A percentile compares a stretch with the other conserved stretches of the same genome.
Evolutionary conservation across 495 filamentous ascomycete genomes (phyloP).

Genomic region (Sabuloglossum arenarium): DNA sequence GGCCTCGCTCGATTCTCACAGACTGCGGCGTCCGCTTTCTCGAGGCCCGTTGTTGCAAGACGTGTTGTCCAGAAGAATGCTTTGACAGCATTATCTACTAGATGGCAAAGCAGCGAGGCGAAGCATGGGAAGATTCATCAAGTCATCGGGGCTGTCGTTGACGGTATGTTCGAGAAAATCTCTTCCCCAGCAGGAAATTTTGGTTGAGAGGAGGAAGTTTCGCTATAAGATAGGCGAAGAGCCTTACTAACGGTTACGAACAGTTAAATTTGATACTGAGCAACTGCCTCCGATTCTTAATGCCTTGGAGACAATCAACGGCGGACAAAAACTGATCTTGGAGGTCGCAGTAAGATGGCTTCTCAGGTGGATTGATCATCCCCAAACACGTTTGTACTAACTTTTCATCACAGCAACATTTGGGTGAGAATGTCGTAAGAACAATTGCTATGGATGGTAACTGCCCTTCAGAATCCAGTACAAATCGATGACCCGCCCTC

Average conservation of each 20-base stretch:
- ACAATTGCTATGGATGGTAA: conserved; percentile 99
- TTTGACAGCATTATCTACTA: conserved; percentile 32
- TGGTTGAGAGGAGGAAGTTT: not conserved
- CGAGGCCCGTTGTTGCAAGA: conserved; percentile 46
- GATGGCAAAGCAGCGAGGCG: conserved; percentile 48
- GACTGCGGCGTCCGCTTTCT: conserved; percentile 53
- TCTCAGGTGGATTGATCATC: not conserved
- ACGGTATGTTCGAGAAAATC: conserved; percentile 34
- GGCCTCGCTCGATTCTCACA: conserved; percentile 61
- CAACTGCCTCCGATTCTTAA: conserved; percentile 95
- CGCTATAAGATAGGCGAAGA: not conserved
- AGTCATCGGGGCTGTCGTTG: conserved; percentile 57
- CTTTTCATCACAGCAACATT: conserved; percentile 61
- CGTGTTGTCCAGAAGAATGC: conserved; percentile 35
- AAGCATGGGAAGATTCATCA: conserved; percentile 72
- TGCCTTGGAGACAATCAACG: conserved; percentile 77
- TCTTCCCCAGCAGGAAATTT: conserved; percentile 6
- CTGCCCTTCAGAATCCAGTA: conserved; percentile 14
- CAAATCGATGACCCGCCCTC: not conserved
- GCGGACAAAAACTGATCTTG: conserved; percentile 83
- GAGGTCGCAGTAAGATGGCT: conserved; percentile 72
- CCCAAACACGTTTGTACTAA: conserved; percentile 16
- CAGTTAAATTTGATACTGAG: conserved; percentile 87
- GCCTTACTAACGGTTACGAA: conserved; percentile 22
- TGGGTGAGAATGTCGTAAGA: conserved; percentile 97